Conservation (phyloP, 306 rosid species). For the Fragaria nilgerrensis region DNA sequence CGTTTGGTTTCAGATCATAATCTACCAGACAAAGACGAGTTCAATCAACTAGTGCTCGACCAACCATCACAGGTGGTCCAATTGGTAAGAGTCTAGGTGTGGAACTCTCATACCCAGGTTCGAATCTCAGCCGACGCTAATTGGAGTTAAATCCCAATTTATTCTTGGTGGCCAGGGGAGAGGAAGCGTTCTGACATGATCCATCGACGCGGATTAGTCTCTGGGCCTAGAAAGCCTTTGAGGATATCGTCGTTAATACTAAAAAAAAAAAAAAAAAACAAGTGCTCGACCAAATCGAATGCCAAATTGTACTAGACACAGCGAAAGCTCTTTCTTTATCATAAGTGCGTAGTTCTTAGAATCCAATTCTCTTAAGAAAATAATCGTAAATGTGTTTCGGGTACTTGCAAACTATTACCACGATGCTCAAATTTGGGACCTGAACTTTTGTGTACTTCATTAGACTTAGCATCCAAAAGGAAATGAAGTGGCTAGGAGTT, state of each 20-base stretch:
- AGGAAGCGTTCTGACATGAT: too few species aligned
- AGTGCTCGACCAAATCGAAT: background rate
- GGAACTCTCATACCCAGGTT: too few species aligned
- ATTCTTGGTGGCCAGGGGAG: too few species aligned
- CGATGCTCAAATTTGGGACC: background rate
- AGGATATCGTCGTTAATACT: too few species aligned
- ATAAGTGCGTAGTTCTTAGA: background rate
- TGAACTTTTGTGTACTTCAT: background rate
- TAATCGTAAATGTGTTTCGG: background rate
- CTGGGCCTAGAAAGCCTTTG: too few species aligned
- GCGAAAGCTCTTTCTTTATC: background rate
- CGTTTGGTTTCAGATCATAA: background rate
- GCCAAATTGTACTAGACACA: background rate
- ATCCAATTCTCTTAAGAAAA: background rate
- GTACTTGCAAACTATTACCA: background rate
- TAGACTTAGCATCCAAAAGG: background rate
- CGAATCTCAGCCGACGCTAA: too few species aligned
- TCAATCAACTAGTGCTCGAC: background rate
- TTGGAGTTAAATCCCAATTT: too few species aligned
- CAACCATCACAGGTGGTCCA: too few species aligned
- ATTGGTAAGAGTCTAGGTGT: too few species aligned
- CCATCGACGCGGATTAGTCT: too few species aligned
- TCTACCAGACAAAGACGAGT: background rate
- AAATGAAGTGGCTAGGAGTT: background rate
- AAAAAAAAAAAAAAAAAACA: too few species aligned